Base-by-base conservation (phyloP, 192 early-diverging fungal genomes). In the Spinellus fusiger region DNA sequence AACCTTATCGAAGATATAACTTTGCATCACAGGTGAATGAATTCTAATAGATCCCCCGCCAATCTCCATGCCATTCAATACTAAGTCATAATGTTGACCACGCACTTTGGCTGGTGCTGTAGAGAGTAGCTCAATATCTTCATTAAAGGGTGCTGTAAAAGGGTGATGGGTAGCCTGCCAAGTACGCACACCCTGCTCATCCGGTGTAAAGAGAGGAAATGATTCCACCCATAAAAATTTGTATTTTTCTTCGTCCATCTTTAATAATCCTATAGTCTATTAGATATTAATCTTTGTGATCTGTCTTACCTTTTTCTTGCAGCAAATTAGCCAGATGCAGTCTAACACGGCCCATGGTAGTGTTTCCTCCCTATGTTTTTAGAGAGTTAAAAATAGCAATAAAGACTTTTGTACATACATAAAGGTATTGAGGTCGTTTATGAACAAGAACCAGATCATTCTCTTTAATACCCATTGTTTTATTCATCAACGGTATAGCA, bases 31-130 rank as follows among this genome's bases (percentile, higher is more conserved):
- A 0, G 90, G 84, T 20, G 87, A 82, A 72, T 96, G 92, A 4
- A 92, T 84, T 61, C 93, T 86, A 51, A 96, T 89, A 1, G 91
- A 93, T 6, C 93, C 93, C 5, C 93, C 93, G 13, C 89, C 93
- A 67, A 96, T 87, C 61, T 96, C 93, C 44, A 89, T 80, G 9
- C 93, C 93, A 64, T 96, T 93, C 38, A 96, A 73, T 0, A 96
- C 90, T 49, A 96, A 67, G 66, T 96, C 93, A 61, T 94, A 94
- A 72, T 93, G 92, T 71, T 91, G 90, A 12, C 88, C 93, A 2
- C 79, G 68, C 29, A 81, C 80, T 13, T 71, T 80, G 64, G 74
- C 79, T 9, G 90, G 90, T 34, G 85, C 65, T 2, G 65, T 78
- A 23, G 66, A 66, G 5, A 96, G 60, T 22, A 89, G 59, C 9